Evolutionary conservation across 108 stramenopile species (phyloP), one percentile per base, ranked within the genome.

Genomic region (Chaetoceros muelleri): DNA sequence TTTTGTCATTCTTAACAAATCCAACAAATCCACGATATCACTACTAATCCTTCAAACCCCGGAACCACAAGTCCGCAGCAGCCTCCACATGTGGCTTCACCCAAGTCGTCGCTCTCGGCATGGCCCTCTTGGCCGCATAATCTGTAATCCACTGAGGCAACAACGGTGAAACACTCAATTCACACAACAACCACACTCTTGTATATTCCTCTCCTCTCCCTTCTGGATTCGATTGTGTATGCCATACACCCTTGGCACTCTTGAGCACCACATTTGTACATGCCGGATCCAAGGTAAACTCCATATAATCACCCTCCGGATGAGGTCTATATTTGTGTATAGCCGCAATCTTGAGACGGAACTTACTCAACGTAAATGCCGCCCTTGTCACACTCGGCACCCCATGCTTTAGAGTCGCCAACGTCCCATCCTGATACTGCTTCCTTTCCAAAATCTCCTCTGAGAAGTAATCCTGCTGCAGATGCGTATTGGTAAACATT

Each of bases 61-160:
- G 78, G 55, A 82, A 68, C 82, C 82, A 82, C 44, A 73, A 31
- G 28, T 59, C 60, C 19, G 80, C 75, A 13, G 79, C 76, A 26
- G 78, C 70, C 61, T 92, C 84, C 0, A 85, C 81, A 29, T 76
- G 69, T 22, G 90, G 85, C 48, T 74, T 82, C 22, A 92, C 59
- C 90, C 90, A 92, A 34, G 79, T 79, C 2, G 90, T 92, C 19
- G 90, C 90, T 53, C 90, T 63, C 1, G 90, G 90, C 90, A 91
- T 91, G 19, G 90, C 90, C 27, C 84, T 69, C 31, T 75, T 61
- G 0, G 90, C 90, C n/a, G 90, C 75, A 57, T 91, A 91, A 56
- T 87, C 85, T 3, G 84, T 82, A 60, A 91, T 87, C 56, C 83
- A 91, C 44, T 68, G 71, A 1, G 90, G 90, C 30, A 91, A 65